phyloP scores from a whole-genome alignment of 1,139 yeast genomes.

The Candida sanyaensis region DNA sequence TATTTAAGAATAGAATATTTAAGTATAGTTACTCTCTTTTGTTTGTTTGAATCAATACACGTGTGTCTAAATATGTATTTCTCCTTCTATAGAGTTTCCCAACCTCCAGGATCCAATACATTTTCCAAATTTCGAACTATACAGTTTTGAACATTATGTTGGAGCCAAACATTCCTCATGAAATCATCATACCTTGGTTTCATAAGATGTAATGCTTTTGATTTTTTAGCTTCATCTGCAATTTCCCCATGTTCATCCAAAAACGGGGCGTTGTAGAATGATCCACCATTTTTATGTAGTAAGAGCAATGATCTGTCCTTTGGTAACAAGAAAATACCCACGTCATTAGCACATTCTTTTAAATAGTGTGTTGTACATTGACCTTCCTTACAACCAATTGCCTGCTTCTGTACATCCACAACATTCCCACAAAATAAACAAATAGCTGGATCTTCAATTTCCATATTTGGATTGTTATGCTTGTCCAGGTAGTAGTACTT shows the following conservation, averaged over 20 bases:
- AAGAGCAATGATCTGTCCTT: slow-evolving; percentile 71
- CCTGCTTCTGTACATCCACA: slow-evolving; percentile 63
- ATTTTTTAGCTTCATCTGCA: slow-evolving; percentile 72
- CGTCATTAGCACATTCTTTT: slow-evolving; percentile 66
- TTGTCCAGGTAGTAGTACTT: slow-evolving; percentile 51
- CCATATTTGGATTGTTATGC: slow-evolving; percentile 38
- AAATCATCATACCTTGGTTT: slow-evolving; percentile 66
- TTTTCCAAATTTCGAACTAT: slow-evolving; percentile 81
- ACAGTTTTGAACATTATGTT: slow-evolving; percentile 74
- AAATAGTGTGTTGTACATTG: slow-evolving; percentile 67
- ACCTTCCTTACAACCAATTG: slow-evolving; percentile 56
- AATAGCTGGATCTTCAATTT: slow-evolving; percentile 77
- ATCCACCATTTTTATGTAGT: slow-evolving; percentile 71
- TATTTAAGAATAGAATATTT: no score
- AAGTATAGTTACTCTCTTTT: no score
- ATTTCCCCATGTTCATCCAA: slow-evolving; percentile 86
- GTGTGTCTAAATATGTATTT: no score
- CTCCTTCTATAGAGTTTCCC: slow-evolving; percentile 73
- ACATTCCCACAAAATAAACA: slow-evolving; percentile 82
- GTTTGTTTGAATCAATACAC: no score
- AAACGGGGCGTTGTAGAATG: slow-evolving; percentile 84
- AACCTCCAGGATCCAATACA: slow-evolving; percentile 85
- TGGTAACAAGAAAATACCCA: slow-evolving; percentile 80
- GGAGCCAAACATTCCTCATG: slow-evolving; percentile 70
- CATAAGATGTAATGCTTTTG: slow-evolving; percentile 71